phyloP scores from a whole-genome alignment of 2,329 filamentous ascomycete species.

The Alternaria hordeiaustralica region DNA sequence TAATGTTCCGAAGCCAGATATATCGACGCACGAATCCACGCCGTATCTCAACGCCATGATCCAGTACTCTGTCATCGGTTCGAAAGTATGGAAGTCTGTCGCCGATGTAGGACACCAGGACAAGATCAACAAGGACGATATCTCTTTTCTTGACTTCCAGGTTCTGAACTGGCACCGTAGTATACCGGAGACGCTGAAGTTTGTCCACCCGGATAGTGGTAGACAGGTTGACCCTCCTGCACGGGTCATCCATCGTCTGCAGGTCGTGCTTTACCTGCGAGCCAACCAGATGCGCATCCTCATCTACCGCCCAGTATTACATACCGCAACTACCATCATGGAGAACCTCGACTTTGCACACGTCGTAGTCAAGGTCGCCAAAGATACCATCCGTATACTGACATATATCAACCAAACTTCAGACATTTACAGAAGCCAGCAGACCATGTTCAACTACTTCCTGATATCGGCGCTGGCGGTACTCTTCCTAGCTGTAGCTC shows the following conservation, averaged over 20 bases:
- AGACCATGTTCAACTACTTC: constrained; percentile 83
- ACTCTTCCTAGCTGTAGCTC: constrained; percentile 76
- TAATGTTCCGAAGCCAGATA: constrained; percentile 71
- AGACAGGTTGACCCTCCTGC: constrained; percentile 54
- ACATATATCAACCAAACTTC: constrained; percentile 74
- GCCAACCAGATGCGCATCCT: constrained; percentile 90
- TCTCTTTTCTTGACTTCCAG: constrained; percentile 81
- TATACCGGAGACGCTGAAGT: constrained; percentile 69
- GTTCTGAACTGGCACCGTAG: constrained; percentile 85
- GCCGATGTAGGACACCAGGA: constrained; percentile 64
- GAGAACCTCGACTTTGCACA: constrained; percentile 76
- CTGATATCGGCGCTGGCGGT: constrained; percentile 76
- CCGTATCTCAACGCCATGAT: constrained; percentile 87
- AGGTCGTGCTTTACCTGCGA: constrained; percentile 83
- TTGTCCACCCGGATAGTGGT: constrained; percentile 63
- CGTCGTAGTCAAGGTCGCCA: constrained; percentile 75
- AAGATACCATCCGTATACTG: constrained; percentile 76
- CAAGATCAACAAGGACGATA: constrained; percentile 74
- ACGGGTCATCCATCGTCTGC: constrained; percentile 74
- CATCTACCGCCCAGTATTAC: constrained; percentile 85
- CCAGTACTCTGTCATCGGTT: constrained; percentile 79
- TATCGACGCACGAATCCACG: constrained; percentile 50
- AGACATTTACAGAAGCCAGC: constrained; percentile 73
- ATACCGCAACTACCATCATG: constrained; percentile 83
- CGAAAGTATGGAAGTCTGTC: constrained; percentile 85